These are phyloP conservation scores for Phytopythium mirpurense DNA, from an alignment of 352 stramenopile genomes.

Conservation along the genomic window DNA sequence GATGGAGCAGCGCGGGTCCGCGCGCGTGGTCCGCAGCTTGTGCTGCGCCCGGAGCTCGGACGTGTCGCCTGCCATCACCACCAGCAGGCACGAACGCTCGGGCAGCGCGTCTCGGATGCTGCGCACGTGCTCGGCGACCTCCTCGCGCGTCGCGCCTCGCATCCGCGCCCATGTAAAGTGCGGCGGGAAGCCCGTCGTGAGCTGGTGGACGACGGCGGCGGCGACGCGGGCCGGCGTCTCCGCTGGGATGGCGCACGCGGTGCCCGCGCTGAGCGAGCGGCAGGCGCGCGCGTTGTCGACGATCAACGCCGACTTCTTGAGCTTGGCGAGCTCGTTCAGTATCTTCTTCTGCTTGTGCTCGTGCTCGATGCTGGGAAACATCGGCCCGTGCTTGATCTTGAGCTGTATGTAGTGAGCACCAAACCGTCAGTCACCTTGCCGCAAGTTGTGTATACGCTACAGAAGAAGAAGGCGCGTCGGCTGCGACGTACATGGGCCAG, in stretches of 20 bases:
- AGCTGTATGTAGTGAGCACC: too few species aligned
- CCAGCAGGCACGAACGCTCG: conserved; percentile 47
- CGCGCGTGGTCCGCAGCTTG: conserved; percentile 71
- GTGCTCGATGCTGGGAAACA: conserved; percentile 64
- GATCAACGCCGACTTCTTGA: conserved; percentile 78
- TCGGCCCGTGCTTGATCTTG: conserved; percentile 72
- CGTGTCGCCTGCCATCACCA: conserved; percentile 46
- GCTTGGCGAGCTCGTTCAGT: conserved; percentile 55
- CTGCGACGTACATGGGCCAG: conserved; percentile 29
- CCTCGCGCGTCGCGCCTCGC: conserved; percentile 33
- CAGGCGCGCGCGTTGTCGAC: conserved; percentile 63
- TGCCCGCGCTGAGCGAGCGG: conserved; percentile 53
- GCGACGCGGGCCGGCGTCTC: conserved; percentile 45
- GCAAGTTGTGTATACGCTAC: too few species aligned
- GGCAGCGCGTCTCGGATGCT: conserved; percentile 44
- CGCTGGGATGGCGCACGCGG: conserved; percentile 54
- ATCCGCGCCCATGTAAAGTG: conserved; percentile 75
- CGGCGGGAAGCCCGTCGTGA: conserved; percentile 77
- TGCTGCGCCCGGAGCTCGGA: conserved; percentile 62
- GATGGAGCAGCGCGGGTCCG: conserved; percentile 66
- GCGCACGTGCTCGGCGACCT: conserved; percentile 29
- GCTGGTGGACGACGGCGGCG: conserved; percentile 57
- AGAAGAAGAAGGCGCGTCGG: too few species aligned
- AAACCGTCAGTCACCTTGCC: too few species aligned
- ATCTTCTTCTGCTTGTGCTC: conserved; percentile 79